Evolutionary conservation across 2,329 filamentous ascomycete species (phyloP), one percentile per base, ranked within the genome.

Genomic region (Xylaria sp.): DNA sequence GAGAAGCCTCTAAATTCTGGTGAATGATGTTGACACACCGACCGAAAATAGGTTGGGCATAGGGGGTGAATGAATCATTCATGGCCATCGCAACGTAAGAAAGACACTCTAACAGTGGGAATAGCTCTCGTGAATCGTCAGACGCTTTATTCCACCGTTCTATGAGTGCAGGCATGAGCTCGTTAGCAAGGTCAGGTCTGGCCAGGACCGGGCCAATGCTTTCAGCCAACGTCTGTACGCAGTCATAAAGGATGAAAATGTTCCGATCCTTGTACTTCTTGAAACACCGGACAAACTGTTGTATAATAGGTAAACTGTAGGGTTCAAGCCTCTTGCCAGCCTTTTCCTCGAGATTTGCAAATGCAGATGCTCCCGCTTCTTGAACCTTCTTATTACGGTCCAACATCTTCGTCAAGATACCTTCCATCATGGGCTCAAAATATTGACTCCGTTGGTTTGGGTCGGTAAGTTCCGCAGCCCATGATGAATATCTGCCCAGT

Each of bases 161-260:
- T 73, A 98, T 94, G 55, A 99, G 86, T 13, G 94, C 93, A 28
- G 96, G 94, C 95, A 99, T 98, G 68, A 99, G 86, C 74, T 94
- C 87, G 71, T 92, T 88, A 50, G 94, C 90, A n/a, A 97, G 88
- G 62, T 94, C 89, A 7, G 92, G 92, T 70, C 89, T 87, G n/a
- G 94, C 92, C 73, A 99, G 85, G 41, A 92, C 89, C 7, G 91
- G 90, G 12, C 94, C 94, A 64, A 98, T 92, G 77, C 94, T 92
- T 80, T 99, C 96, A 3, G 96, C 96, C 66, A 99, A 85, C 0
- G 96, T 99, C 83, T 99, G 96, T 41, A 99, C 93, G 80, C 96
- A 98, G 82, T 99, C 96, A 83, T 99, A 99, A 41, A 99, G 88
- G 64, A 98, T 97, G 83, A 97, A 98, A 90, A 98, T 98, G 83